Evolutionary conservation across 2,329 filamentous ascomycete species (phyloP), one percentile per base, ranked within the genome.

Genomic region (Penicillium thymicola): DNA sequence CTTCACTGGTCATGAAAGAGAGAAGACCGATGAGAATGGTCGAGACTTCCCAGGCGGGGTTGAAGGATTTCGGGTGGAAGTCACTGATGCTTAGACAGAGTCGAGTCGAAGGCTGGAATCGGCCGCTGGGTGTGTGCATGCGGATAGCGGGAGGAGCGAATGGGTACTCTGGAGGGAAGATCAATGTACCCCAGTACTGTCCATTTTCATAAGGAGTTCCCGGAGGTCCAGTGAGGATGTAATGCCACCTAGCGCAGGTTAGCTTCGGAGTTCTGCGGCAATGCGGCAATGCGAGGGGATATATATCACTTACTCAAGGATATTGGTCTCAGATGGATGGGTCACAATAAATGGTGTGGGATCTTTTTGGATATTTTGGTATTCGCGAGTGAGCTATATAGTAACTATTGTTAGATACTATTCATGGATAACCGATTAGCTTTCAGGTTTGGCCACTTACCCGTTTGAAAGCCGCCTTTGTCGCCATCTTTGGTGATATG

Each of bases 1-100:
- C 94, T 71, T 99, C 93, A 63, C 90, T 91, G 2, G 93, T 97
- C 94, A 99, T 99, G 76, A 99, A 99, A 38, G 89, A 95, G 60
- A 97, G 80, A 28, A 99, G 83, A 10, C 94, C 94, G 54, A 96
- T 95, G 16, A 99, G 80, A 62, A 99, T 99, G 0, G 94, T 99
- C 53, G 89, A 93, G 8, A 99, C 94, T 70, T 96, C 93, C 94
- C 94, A 99, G 1, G 94, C 92, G 2, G 94, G 94, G 73, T 99
- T 99, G 81, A 97, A 99, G 28, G 89, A 93, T 75, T 96, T 96
- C 4, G 94, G 94, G 72, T 99, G 94, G 77, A 97, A 99, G 72
- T 99, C 94, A 67, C 88, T 93, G 69, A 99, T 99, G 70, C 90
- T 95, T 46, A 99, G 87, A 70, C 94, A 99, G 23, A 99, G 85